Evolutionary conservation across 2,329 filamentous ascomycete genomes (phyloP), one percentile per base, ranked within the genome.

Genomic region (Neofusicoccum kwambonambiense): DNA sequence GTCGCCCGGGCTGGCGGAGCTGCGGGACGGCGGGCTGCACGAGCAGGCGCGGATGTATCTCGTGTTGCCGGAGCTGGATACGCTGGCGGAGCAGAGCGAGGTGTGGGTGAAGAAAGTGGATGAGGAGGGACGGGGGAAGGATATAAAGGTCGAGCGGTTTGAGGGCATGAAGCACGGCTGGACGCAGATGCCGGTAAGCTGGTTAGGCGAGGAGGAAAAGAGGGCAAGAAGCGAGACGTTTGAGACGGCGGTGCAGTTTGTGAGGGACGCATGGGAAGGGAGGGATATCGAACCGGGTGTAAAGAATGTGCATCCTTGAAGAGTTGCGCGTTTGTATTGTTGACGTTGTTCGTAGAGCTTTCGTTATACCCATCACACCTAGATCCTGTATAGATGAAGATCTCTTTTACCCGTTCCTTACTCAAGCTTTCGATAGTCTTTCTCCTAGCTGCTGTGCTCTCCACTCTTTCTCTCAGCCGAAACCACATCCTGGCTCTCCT

Each of bases 61-160:
- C 3, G 78, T 80, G 2, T 69, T 80, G 4, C 74, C 77, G 0
- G 79, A 79, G 60, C 74, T 77, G 27, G 79, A 80, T 56, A 75
- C 69, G 0, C 65, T 81, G 11, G 77, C 78, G 1, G 76, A 78
- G 27, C 79, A 80, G 64, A 78, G 75, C 67, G 77, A 80, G 63
- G 73, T 74, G 34, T 81, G 78, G 78, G 74, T 78, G n/a, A 71
- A 77, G 67, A 76, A 75, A 65, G 76, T 80, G 70, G 74, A 73
- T 11, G 51, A 45, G 44, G 65, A 68, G 8, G 66, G 64, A 2
- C 72, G 73, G 2, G 76, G 75, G 72, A 71, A 73, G 50, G 70
- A 64, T 35, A n/a, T 66, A 65, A 69, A 19, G 57, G 72, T 65
- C 54, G 67, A 52, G 66, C 68, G 68, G 73, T 76, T 65, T 70